Conservation (phyloP, 805 yeast genomes). For the Lachancea dasiensis region DNA sequence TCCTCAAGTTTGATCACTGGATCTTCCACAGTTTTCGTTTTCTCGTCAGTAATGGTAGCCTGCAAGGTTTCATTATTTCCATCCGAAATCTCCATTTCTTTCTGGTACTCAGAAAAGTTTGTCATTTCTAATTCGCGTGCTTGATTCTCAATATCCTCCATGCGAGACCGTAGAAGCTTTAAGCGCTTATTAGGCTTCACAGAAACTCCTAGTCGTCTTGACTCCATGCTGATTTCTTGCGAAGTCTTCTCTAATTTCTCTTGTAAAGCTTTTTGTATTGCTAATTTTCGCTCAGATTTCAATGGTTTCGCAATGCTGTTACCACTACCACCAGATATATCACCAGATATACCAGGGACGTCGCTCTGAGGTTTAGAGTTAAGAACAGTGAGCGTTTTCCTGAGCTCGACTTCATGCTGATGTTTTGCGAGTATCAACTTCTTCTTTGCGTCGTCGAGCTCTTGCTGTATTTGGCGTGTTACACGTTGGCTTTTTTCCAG, state of each 20-base stretch:
- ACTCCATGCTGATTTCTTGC: slow-evolving; percentile 37
- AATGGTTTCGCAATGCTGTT: slow-evolving; percentile 19
- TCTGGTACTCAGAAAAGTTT: slow-evolving; percentile 55
- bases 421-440: slow-evolving; percentile 58
- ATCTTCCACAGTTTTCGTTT: slow-evolving; percentile 31
- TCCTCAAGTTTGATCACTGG: slow-evolving; percentile 51
- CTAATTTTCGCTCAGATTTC: slow-evolving; percentile 26
- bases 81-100: slow-evolving; percentile 9
- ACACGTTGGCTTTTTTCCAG: slow-evolving; percentile 58
- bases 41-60: not conserved
- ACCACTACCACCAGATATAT: too few relatives aligned
- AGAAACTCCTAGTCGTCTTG: slow-evolving; percentile 38
- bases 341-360: too few relatives aligned
- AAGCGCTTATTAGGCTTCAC: slow-evolving; percentile 73
- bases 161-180: slow-evolving; percentile 68
- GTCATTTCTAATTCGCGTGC: slow-evolving; percentile 84
- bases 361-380: slow-evolving; percentile 38
- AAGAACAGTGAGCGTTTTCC: slow-evolving; percentile 61
- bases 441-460: slow-evolving; percentile 62
- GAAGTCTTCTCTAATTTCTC: slow-evolving; percentile 34
- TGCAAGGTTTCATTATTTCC: not conserved
- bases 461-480: slow-evolving; percentile 54
- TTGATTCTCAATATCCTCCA: slow-evolving; percentile 79
- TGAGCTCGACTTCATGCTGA: slow-evolving; percentile 68
- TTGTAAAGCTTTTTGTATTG: slow-evolving; percentile 29